Evolutionary conservation across 169 alveolate species (phyloP).

Genomic region (Plasmodium vinckei): DNA sequence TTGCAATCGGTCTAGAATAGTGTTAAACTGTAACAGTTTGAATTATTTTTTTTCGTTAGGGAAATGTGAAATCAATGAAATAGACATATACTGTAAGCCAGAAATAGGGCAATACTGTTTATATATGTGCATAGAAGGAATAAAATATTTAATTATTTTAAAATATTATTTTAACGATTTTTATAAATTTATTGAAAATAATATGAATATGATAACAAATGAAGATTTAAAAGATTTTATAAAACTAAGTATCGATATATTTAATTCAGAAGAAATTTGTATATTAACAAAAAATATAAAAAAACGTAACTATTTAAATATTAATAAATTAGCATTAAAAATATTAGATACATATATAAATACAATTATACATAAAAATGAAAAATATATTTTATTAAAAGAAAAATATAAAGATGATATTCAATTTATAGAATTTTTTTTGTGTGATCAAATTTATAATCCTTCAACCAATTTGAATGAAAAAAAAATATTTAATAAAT

Average conservation of each 20-base stretch:
- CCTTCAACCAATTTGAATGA: neutral
- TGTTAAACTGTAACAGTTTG: neutral
- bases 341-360: slow-evolving; percentile 31
- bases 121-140: slow-evolving; percentile 52
- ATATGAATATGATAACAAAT: neutral
- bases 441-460: slow-evolving; percentile 4
- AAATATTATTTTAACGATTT: slow-evolving; percentile 21
- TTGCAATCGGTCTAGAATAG: neutral
- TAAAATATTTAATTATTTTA: slow-evolving; percentile 18
- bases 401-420: neutral
- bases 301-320: slow-evolving; percentile 5
- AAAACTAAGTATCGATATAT: slow-evolving; percentile 6
- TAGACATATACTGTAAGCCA: slow-evolving; percentile 23
- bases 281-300: slow-evolving; percentile 7
- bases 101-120: slow-evolving; percentile 15
- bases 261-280: neutral
- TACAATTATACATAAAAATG: slow-evolving; percentile 3
- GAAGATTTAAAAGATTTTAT: slow-evolving; percentile 11
- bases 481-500: neutral
- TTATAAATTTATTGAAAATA: neutral
- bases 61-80: slow-evolving; percentile 13
- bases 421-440: slow-evolving; percentile 11
- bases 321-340: slow-evolving; percentile 14
- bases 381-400: neutral
- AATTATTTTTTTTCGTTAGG: slow-evolving; percentile 33